These are phyloP conservation scores for Casaregolazyma suthepensis DNA, from an alignment of 1,139 yeast species.

Conservation along the genomic window DNA sequence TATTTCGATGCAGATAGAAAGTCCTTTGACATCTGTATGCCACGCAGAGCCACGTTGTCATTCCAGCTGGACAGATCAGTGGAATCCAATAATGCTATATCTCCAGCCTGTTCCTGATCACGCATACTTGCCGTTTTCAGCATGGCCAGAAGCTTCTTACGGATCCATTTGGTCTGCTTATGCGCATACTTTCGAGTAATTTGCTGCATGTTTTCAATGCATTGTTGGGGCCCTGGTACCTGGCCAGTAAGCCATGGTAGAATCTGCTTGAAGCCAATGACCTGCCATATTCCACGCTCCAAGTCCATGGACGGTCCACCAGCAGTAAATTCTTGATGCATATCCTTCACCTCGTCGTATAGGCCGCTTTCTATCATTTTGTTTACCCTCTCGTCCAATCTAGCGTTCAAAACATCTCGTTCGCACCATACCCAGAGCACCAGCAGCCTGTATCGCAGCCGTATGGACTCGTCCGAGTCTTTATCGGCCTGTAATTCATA, in stretches of 20 bases:
- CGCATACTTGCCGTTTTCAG: constrained; percentile 39
- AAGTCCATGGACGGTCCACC: constrained; percentile 33
- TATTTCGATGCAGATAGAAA: constrained; percentile 32
- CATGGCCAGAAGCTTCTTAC: constrained; percentile 61
- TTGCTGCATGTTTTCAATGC: constrained; percentile 72
- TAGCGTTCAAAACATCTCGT: constrained; percentile 46
- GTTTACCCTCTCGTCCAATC: constrained; percentile 79
- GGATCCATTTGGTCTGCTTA: constrained; percentile 90
- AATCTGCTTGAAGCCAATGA: constrained; percentile 92
- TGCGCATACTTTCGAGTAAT: constrained; percentile 84
- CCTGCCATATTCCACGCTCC: constrained; percentile 86
- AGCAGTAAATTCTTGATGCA: constrained; percentile 35
- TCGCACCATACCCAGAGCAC: constrained; percentile 82
- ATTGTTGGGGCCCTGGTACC: constrained; percentile 31
- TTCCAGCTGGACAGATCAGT: constrained; percentile 62
- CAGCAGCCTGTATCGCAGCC: constrained; percentile 53
- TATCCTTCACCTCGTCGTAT: constrained; percentile 52
- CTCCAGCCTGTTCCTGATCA: constrained; percentile 46
- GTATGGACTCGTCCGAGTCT: constrained; percentile 19
- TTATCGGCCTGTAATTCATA: constrained; percentile 52
- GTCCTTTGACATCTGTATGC: constrained; percentile 43
- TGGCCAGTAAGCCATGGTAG: constrained; percentile 59
- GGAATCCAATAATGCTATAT: constrained; percentile 67
- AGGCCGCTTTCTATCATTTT: constrained; percentile 65
- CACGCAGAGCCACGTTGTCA: constrained; percentile 48